These are phyloP conservation scores for Globisporangium parvum DNA, from an alignment of 352 stramenopile species.

Conservation along the genomic window DNA sequence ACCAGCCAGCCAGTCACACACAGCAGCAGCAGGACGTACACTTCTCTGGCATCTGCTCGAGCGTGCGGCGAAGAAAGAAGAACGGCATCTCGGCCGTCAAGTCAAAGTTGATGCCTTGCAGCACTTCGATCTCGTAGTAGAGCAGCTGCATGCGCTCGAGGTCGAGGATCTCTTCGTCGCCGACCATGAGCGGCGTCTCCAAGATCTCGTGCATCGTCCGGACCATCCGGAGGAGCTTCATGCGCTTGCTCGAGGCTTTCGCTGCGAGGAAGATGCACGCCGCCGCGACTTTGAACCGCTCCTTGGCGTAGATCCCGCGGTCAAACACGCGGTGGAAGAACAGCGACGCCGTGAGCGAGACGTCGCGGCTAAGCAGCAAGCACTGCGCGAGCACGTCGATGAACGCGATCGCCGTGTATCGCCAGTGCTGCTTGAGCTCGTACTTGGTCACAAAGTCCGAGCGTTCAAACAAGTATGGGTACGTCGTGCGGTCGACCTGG, in stretches of 20 bases:
- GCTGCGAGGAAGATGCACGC: constrained; percentile 77
- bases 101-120: constrained; percentile 79
- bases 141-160: constrained; percentile 80
- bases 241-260: constrained; percentile 81
- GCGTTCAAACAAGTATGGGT: constrained; percentile 68
- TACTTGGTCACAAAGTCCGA: constrained; percentile 43
- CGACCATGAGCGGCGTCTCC: constrained; percentile 55
- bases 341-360: constrained; percentile 63
- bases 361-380: constrained; percentile 58
- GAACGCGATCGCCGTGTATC: constrained; percentile 72
- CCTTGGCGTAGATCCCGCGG: constrained; percentile 67
- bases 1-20: neutral
- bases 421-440: constrained; percentile 80
- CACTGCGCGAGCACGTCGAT: constrained; percentile 73
- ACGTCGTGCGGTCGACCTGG: constrained; percentile 70
- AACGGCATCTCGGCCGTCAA: constrained; percentile 76
- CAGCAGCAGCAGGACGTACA: constrained; percentile 24
- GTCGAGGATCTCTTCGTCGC: constrained; percentile 82
- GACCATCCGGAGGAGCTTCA: constrained; percentile 85
- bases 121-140: constrained; percentile 81
- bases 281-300: constrained; percentile 78
- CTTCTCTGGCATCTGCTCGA: constrained; percentile 72
- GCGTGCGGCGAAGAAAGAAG: constrained; percentile 49
- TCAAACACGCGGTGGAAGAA: constrained; percentile 83
- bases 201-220: constrained; percentile 83